Conservation (phyloP, 805 yeast genomes). For the Helenozyma baotianmanensis region DNA sequence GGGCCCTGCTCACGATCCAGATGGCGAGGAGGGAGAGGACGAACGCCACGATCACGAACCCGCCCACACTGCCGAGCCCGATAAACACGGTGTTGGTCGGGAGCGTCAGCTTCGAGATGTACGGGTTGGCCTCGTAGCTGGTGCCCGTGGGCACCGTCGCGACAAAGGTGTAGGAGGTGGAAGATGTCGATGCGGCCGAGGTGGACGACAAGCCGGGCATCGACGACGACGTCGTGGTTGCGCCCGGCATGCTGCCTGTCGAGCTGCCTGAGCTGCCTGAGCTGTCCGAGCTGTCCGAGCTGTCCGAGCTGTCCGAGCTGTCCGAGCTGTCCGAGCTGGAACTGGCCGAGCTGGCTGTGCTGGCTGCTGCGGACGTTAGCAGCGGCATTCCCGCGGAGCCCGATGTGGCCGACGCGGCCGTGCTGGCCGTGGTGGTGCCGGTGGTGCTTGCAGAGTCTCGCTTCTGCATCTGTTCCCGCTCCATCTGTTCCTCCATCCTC, state of each 20-base stretch:
- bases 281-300: background rate
- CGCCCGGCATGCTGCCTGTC: no score
- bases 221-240: constrained; percentile 1
- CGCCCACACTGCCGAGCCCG: constrained; percentile 34
- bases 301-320: background rate
- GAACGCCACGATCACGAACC: constrained; percentile 16
- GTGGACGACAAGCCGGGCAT: constrained; percentile 18
- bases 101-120: constrained; percentile 17
- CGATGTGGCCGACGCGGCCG: background rate
- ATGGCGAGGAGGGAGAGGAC: constrained; percentile 18
- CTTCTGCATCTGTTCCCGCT: no score
- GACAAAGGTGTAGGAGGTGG: constrained; percentile 8
- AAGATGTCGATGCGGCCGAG: constrained; percentile 1
- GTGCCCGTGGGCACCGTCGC: constrained; percentile 8
- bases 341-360: background rate
- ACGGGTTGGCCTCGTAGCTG: constrained; percentile 11
- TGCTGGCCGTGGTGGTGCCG: background rate
- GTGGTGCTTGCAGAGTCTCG: no score
- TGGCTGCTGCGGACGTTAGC: background rate
- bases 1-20: constrained; percentile 10
- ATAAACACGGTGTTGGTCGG: constrained; percentile 41
- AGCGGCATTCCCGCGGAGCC: background rate
- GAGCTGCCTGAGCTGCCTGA: no score
- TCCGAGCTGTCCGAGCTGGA: background rate
- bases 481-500: no score